A percentile compares a stretch with the other conserved stretches of the same genome.
phyloP scores from a whole-genome alignment of 352 stramenopile genomes.

The Phytophthora brassicae region DNA sequence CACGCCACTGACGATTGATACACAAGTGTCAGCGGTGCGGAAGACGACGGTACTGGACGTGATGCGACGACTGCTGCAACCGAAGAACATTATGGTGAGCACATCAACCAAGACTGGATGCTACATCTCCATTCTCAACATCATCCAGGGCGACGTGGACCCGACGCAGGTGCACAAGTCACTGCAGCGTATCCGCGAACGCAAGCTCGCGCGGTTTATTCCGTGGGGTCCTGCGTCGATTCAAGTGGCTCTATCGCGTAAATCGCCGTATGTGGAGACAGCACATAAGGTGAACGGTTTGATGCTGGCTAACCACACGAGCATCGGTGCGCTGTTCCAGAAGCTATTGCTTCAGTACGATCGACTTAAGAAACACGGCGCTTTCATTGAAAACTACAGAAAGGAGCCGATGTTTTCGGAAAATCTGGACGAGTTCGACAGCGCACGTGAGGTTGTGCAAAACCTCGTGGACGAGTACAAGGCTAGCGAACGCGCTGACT shows the following conservation, averaged over 20 bases:
- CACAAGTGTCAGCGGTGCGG: constrained; percentile 89
- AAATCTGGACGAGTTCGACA: constrained; percentile 86
- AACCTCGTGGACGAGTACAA: constrained; percentile 87
- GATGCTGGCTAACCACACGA: constrained; percentile 99
- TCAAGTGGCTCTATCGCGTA: constrained; percentile 97
- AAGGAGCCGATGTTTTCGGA: constrained; percentile 97
- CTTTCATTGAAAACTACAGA: constrained; percentile 99
- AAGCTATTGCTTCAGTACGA: constrained; percentile 96
- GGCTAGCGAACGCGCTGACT: constrained; percentile 77
- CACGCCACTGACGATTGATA: constrained; percentile 96
- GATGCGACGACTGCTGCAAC: constrained; percentile 94
- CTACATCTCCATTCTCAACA: constrained; percentile 99
- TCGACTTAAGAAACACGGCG: constrained; percentile 96
- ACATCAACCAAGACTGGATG: constrained; percentile 95
- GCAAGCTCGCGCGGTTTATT: constrained; percentile 97
- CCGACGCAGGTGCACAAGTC: constrained; percentile 98
- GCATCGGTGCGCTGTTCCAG: constrained; percentile 91
- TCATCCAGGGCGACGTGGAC: constrained; percentile 99
- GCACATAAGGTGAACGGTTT: constrained; percentile 97
- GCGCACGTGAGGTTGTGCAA: constrained; percentile 81
- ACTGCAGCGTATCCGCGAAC: constrained; percentile 97
- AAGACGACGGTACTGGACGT: constrained; percentile 99
- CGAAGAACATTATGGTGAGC: constrained; percentile 99
- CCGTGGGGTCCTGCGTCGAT: constrained; percentile 99
- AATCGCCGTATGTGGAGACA: constrained; percentile 97